phyloP scores from a whole-genome alignment of 768 basidiomycete genomes.

The Suillus weaverae region DNA sequence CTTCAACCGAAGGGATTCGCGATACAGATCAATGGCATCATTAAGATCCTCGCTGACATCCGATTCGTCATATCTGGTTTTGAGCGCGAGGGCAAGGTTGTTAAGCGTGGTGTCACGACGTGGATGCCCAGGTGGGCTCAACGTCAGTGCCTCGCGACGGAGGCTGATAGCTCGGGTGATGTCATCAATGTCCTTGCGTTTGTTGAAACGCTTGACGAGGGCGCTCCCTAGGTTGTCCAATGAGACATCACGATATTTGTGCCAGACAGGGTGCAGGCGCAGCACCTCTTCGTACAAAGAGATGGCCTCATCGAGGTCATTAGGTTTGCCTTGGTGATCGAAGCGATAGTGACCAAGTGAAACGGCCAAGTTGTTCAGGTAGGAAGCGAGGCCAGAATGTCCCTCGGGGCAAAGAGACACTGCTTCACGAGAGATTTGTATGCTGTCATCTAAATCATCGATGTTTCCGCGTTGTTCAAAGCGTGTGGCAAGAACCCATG shows the following conservation, averaged over 20 bases:
- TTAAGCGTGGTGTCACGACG: background rate
- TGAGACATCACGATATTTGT: background rate
- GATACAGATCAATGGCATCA: background rate
- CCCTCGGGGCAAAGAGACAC: background rate
- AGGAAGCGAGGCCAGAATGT: fast-evolving
- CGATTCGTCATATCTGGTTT: background rate
- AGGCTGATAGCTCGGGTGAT: background rate
- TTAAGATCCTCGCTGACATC: background rate
- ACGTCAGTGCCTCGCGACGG: background rate
- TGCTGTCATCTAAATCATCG: background rate
- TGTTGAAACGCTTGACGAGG: background rate
- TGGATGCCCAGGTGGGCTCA: background rate
- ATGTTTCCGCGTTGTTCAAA: background rate
- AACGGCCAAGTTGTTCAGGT: background rate
- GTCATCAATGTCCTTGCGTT: background rate
- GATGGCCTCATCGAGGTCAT: background rate
- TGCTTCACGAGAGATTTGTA: background rate
- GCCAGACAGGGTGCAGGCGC: background rate
- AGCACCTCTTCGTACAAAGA: background rate
- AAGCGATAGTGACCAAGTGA: background rate
- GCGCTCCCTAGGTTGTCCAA: background rate
- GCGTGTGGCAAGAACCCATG: background rate
- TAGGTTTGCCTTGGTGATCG: background rate
- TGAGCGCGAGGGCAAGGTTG: background rate
- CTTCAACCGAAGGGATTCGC: background rate